Evolutionary conservation across 2,329 filamentous ascomycete genomes (phyloP).

Genomic region (Alternaria solani): DNA sequence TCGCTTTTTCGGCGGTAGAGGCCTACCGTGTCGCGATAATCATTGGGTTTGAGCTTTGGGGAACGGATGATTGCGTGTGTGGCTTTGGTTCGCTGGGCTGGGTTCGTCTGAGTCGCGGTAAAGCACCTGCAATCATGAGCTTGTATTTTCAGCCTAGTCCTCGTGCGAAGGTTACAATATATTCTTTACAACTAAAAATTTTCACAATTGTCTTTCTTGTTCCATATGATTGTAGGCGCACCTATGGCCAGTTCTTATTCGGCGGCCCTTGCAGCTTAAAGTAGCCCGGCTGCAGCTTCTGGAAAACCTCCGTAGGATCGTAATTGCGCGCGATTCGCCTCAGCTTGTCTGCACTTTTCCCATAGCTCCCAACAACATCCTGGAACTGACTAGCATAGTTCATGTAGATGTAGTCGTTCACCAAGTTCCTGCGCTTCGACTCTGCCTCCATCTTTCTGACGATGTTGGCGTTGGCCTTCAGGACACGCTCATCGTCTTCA

Average conservation of each 20-base stretch:
- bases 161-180: background rate
- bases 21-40: too few relatives aligned
- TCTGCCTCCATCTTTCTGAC: constrained; percentile 18
- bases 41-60: too few relatives aligned
- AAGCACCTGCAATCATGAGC: background rate
- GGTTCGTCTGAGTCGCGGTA: too few relatives aligned
- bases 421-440: constrained; percentile 13
- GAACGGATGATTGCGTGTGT: too few relatives aligned
- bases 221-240: accelerated
- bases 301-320: constrained; percentile 19
- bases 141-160: background rate
- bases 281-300: constrained; percentile 19
- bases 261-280: constrained; percentile 14
- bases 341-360: constrained; percentile 31
- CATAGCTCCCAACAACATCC: constrained; percentile 54
- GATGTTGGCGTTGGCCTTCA: constrained; percentile 19
- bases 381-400: constrained; percentile 57
- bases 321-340: constrained; percentile 14
- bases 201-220: background rate
- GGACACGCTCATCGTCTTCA: constrained; percentile 26
- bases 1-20: too few relatives aligned
- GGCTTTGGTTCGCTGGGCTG: too few relatives aligned
- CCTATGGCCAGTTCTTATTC: constrained; percentile 2
- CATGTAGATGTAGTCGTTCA: constrained; percentile 46
- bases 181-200: too few relatives aligned